Evolutionary conservation across 2,329 filamentous ascomycete genomes (phyloP), one percentile per base, ranked within the genome.

Genomic region (Phoma sp.): DNA sequence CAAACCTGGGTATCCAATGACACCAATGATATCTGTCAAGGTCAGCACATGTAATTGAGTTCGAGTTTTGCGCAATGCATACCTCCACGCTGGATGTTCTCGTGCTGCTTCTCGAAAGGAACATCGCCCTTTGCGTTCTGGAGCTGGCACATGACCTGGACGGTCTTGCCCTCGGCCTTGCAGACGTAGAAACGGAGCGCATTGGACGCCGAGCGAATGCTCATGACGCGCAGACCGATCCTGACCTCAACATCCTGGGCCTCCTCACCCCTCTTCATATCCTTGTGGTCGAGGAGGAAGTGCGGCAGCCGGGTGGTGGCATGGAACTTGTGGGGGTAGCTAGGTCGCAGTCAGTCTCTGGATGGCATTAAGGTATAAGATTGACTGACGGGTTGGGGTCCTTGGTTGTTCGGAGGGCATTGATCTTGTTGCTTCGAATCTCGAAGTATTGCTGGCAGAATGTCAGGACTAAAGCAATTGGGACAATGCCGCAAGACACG

Each of bases 101-200:
- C 88, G 73, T 99, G 95, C 79, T 98, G 93, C 56, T 90, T 86
- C 66, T 90, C 89, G 67, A 98, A 99, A 7, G 87, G 76, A 17
- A 84, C 83, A 42, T 84, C 84, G 63, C 88, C 86, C 52, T 84
- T 84, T 52, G 87, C 84, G 67, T 96, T 86, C 70, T 96, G 88
- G 38, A 90, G 84, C 77, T 97, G 92, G 74, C 92, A 96, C 83
- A 98, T 91, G 60, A 98, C 87, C 81, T 99, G 96, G 39, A 96
- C 82, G 76, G 91, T 90, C 64, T 85, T 82, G 52, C 89, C 89
- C 73, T 91, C 87, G 12, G 84, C 84, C 60, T 88, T 86, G 70
- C 64, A 65, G 51, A 67, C 67, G 54, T 71, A 71, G 51, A 71
- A 71, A 53, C 66, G 64, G 20, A 72, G 65, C 14, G 67, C 53